Conservation (phyloP, 371 early-diverging fungal genomes). For the Lichtheimia ramosa region DNA sequence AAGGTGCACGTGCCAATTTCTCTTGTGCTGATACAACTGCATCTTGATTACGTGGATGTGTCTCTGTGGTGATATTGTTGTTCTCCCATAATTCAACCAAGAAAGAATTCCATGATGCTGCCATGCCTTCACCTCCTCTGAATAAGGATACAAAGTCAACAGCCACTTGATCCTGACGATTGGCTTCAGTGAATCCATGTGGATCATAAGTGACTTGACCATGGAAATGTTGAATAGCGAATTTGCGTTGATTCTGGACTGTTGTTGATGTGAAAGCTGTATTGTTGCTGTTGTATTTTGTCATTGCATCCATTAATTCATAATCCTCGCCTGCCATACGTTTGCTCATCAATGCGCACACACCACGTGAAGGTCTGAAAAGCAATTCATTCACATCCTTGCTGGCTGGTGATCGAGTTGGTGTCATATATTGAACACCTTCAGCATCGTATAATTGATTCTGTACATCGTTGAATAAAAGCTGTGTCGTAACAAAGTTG, state of each 20-base stretch:
- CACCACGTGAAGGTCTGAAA: constrained; percentile 47
- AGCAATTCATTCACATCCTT: constrained; percentile 41
- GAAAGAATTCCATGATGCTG: constrained; percentile 58
- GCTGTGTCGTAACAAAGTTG: constrained; percentile 22
- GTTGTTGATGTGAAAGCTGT: constrained; percentile 43
- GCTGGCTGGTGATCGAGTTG: constrained; percentile 9
- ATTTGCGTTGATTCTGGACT: constrained; percentile 44
- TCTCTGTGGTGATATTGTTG: constrained; percentile 49
- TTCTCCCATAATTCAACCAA: constrained; percentile 37
- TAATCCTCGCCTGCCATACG: constrained; percentile 33
- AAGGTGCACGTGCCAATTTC: constrained; percentile 54
- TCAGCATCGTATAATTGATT: constrained; percentile 9
- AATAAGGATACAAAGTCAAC: constrained; percentile 87
- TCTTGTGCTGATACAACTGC: constrained; percentile 54
- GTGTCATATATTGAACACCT: constrained; percentile 45
- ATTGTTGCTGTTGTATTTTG: constrained; percentile 47
- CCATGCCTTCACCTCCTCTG: constrained; percentile 52
- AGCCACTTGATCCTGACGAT: constrained; percentile 63
- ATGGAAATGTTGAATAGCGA: constrained; percentile 82
- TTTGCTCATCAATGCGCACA: constrained; percentile 54
- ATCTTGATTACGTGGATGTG: constrained; percentile 56
- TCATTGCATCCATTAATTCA: constrained; percentile 43
- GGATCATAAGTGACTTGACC: constrained; percentile 74
- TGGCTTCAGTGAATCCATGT: constrained; percentile 71
- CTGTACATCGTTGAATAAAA: not conserved